phyloP scores from a whole-genome alignment of 2,329 filamentous ascomycete genomes.

The Colletotrichum tropicicola region DNA sequence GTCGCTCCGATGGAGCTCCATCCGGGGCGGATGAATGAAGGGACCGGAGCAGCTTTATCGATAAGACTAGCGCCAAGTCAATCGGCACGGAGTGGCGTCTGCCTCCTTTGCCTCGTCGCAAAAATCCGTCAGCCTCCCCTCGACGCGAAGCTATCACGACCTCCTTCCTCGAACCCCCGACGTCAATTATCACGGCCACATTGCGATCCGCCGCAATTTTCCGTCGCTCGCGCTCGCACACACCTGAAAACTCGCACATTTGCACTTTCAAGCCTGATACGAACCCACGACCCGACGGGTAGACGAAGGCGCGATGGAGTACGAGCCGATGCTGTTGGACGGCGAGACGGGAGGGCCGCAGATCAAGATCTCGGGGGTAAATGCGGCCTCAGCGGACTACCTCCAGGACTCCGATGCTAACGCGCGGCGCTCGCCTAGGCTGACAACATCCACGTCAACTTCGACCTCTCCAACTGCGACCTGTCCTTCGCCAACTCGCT shows the following conservation, averaged over 20 bases:
- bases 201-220: neutral
- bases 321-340: constrained; percentile 69
- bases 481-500: constrained; percentile 93
- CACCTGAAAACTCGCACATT: no score
- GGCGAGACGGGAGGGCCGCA: constrained; percentile 64
- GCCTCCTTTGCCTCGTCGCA: constrained; percentile 24
- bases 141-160: neutral
- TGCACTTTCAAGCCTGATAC: no score
- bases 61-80: constrained; percentile 17
- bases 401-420: constrained; percentile 4
- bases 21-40: constrained; percentile 26
- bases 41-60: constrained; percentile 27
- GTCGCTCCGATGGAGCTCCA: constrained; percentile 8
- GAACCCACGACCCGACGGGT: neutral
- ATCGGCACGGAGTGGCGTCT: neutral
- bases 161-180: neutral
- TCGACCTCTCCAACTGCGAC: constrained; percentile 89
- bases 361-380: constrained; percentile 69
- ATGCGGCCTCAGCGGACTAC: neutral
- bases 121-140: constrained; percentile 28
- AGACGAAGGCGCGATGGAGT: constrained; percentile 55
- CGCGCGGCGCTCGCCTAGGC: constrained; percentile 61
- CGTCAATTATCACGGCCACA: constrained; percentile 6
- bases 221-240: no score
- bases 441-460: constrained; percentile 84